phyloP scores from a whole-genome alignment of 108 stramenopile species.

The Skeletonema tropicum region DNA sequence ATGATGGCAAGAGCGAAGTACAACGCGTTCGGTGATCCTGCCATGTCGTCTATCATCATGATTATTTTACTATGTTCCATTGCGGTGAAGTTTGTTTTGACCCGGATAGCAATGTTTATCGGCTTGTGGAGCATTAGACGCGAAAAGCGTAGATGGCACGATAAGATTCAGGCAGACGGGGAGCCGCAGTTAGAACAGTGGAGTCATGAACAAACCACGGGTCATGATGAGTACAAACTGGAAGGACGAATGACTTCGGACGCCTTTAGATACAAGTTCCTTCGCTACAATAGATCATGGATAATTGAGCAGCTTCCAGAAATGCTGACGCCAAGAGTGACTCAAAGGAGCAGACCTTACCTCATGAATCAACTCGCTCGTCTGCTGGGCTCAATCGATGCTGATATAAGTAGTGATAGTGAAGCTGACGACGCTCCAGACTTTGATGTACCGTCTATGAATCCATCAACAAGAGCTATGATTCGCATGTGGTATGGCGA shows the following conservation, averaged over 20 bases:
- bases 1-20: constrained; percentile 77
- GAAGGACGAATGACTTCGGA: constrained; percentile 77
- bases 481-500: constrained; percentile 65
- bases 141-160: constrained; percentile 76
- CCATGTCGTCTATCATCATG: constrained; percentile 52
- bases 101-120: constrained; percentile 56
- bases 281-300: constrained; percentile 86
- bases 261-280: constrained; percentile 87
- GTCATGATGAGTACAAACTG: constrained; percentile 74
- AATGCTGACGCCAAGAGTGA: constrained; percentile 78
- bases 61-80: constrained; percentile 38
- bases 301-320: constrained; percentile 75
- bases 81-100: constrained; percentile 38
- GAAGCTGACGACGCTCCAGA: constrained; percentile 59
- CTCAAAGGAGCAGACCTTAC: constrained; percentile 74
- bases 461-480: constrained; percentile 59
- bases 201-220: constrained; percentile 55
- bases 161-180: constrained; percentile 15
- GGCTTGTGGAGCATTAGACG: constrained; percentile 78
- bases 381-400: constrained; percentile 66
- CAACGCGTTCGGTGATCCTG: constrained; percentile 81
- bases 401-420: constrained; percentile 69
- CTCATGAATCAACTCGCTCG: constrained; percentile 78
- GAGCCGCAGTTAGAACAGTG: constrained; percentile 45
- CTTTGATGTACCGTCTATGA: constrained; percentile 69